Conservation (phyloP, 495 filamentous ascomycete genomes). For the Hypomontagnella submonticulosa region DNA sequence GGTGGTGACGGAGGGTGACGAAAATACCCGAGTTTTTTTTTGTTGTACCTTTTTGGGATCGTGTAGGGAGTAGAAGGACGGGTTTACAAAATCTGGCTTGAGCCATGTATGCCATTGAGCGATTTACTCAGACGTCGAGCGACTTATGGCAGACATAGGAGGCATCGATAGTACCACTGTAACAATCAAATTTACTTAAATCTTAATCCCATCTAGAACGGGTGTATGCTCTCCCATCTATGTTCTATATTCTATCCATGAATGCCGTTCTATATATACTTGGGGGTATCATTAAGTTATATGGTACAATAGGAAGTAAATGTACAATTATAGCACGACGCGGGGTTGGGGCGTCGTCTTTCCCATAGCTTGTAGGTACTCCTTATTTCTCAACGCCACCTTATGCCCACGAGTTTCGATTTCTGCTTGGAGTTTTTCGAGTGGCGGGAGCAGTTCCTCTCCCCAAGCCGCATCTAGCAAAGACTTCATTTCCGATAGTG, state of each 20-base stretch:
- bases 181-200: slow-evolving; percentile 30
- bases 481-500: slow-evolving; percentile 42
- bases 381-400: slow-evolving; percentile 9
- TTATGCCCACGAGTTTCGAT: slow-evolving; percentile 23
- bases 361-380: slow-evolving; percentile 27
- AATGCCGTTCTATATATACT: slow-evolving; percentile 11
- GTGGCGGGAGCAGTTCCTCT: slow-evolving; percentile 43
- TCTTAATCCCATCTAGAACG: slow-evolving; percentile 30
- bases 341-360: slow-evolving; percentile 18
- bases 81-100: slow-evolving; percentile 23
- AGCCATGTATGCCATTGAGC: slow-evolving; percentile 9
- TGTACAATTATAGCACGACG: slow-evolving; percentile 14
- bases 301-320: slow-evolving; percentile 8
- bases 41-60: slow-evolving; percentile 10
- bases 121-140: slow-evolving; percentile 16
- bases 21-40: background rate
- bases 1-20: slow-evolving; percentile 9
- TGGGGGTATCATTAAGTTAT: slow-evolving; percentile 30
- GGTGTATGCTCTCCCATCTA: slow-evolving; percentile 5
- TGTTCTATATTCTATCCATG: slow-evolving; percentile 8
- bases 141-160: slow-evolving; percentile 14
- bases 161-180: slow-evolving; percentile 17
- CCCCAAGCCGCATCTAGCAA: slow-evolving; percentile 51
- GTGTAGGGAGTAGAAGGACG: slow-evolving; percentile 37
- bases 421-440: slow-evolving; percentile 28